Conservation (phyloP, 1,284 basidiomycete species). For the Coriolopsis trogii region DNA sequence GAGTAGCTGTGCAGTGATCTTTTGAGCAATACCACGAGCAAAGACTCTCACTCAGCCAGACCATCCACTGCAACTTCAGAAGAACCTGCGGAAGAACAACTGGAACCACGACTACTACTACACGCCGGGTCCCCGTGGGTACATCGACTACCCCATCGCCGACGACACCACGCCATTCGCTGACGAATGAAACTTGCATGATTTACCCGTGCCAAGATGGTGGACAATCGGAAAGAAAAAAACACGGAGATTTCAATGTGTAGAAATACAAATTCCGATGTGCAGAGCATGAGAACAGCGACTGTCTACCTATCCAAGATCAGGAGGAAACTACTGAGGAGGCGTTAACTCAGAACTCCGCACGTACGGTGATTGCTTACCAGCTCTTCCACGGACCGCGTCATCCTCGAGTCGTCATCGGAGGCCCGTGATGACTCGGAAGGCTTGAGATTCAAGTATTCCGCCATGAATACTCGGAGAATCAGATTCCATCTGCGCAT, state of each 20-base stretch:
- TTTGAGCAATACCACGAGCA: background rate
- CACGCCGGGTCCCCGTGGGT: slow-evolving; percentile 30
- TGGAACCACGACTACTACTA: slow-evolving; percentile 32
- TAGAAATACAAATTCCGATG: slow-evolving; percentile 7
- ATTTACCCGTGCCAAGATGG: too few species aligned
- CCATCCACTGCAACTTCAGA: slow-evolving; percentile 42
- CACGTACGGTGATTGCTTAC: slow-evolving; percentile 15
- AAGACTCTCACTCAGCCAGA: slow-evolving; percentile 42
- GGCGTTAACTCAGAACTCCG: background rate
- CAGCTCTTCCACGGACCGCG: slow-evolving; percentile 22
- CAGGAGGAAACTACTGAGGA: slow-evolving; percentile 15
- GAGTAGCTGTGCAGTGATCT: background rate
- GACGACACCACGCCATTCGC: background rate
- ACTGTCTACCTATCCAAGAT: background rate
- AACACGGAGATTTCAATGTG: too few species aligned
- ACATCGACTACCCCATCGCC: slow-evolving; percentile 39
- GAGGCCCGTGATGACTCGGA: background rate
- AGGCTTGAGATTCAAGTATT: slow-evolving; percentile 83
- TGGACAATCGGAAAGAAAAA: too few species aligned
- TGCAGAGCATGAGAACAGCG: background rate
- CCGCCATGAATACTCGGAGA: slow-evolving; percentile 85
- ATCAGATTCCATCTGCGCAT: slow-evolving; percentile 91
- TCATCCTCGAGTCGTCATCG: slow-evolving; percentile 2
- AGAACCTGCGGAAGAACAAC: slow-evolving; percentile 30
- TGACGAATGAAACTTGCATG: slow-evolving; percentile 25